These are phyloP conservation scores for Forsythia viridissima DNA, from an alignment of 257 asterid species.

Conservation along the genomic window DNA sequence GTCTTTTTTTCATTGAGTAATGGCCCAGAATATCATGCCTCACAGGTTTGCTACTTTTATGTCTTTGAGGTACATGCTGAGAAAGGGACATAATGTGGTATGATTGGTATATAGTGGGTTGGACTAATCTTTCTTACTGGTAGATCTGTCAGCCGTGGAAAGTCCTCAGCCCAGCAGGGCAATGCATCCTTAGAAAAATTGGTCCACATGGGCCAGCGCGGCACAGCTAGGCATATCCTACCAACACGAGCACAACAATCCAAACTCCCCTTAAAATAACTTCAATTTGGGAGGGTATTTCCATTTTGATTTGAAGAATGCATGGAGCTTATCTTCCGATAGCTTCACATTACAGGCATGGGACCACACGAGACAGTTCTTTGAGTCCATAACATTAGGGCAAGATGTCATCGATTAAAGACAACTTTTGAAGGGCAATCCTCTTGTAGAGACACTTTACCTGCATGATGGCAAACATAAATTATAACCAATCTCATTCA, in stretches of 20 bases:
- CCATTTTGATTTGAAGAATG: constrained; percentile 29
- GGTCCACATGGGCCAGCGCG: not conserved
- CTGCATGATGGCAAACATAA: constrained; percentile 4
- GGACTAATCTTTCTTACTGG: not conserved
- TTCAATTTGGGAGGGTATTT: constrained; percentile 32
- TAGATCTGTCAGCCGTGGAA: not conserved
- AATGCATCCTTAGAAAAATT: not conserved
- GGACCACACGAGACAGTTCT: not conserved
- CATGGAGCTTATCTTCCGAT: not conserved
- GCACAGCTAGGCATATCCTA: not conserved
- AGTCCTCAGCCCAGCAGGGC: not conserved
- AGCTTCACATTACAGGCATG: not conserved
- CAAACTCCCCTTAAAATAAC: constrained; percentile 9
- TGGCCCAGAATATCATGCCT: not conserved
- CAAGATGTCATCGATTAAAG: constrained; percentile 5
- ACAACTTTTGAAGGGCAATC: constrained; percentile 24
- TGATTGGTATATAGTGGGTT: not conserved
- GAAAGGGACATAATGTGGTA: no score
- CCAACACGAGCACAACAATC: not conserved
- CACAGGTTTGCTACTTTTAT: not conserved
- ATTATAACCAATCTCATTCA: not conserved
- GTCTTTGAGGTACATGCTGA: not conserved
- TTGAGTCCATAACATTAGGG: not conserved
- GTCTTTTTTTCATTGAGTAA: not conserved
- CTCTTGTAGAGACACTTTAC: constrained; percentile 3